Evolutionary conservation across 306 rosid genomes (phyloP).

Genomic region (Erythrophleum fordii): DNA sequence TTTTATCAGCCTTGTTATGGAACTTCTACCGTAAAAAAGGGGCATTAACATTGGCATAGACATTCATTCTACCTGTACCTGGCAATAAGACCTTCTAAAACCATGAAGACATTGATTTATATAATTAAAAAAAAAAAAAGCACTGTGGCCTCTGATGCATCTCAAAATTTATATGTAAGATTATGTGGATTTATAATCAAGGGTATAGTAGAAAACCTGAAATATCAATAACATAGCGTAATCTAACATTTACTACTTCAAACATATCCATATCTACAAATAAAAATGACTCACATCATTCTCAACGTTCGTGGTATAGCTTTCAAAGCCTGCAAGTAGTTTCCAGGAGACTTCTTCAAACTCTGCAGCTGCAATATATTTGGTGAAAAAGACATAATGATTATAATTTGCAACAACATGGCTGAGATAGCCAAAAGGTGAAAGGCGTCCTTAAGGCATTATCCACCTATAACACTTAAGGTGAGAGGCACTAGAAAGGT

Average conservation of each 20-base stretch:
- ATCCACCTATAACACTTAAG: too few species aligned
- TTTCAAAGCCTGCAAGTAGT: constrained; percentile 84
- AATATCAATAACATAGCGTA: constrained; percentile 7
- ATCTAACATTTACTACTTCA: constrained; percentile 29
- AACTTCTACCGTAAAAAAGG: constrained; percentile 11
- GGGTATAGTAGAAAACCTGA: too few species aligned
- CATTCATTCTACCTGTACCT: not conserved
- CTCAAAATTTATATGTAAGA: not conserved
- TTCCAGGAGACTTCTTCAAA: constrained; percentile 82
- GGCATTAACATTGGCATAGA: not conserved
- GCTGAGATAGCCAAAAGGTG: too few species aligned
- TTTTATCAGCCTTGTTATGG: constrained; percentile 1
- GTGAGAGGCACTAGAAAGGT: too few species aligned
- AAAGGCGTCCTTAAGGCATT: too few species aligned
- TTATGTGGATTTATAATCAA: constrained; percentile 1
- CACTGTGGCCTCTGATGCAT: not conserved
- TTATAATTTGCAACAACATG: constrained; percentile 23
- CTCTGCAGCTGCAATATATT: constrained; percentile 74
- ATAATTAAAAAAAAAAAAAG: not conserved
- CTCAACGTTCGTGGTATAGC: constrained; percentile 93
- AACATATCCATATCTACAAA: constrained; percentile 16
- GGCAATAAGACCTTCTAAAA: not conserved
- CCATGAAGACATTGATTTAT: not conserved
- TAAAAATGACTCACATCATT: constrained; percentile 78
- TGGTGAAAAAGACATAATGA: constrained; percentile 12